Evolutionary conservation across 2,329 filamentous ascomycete genomes (phyloP).

Genomic region (Aspergillus hiratsukae): DNA sequence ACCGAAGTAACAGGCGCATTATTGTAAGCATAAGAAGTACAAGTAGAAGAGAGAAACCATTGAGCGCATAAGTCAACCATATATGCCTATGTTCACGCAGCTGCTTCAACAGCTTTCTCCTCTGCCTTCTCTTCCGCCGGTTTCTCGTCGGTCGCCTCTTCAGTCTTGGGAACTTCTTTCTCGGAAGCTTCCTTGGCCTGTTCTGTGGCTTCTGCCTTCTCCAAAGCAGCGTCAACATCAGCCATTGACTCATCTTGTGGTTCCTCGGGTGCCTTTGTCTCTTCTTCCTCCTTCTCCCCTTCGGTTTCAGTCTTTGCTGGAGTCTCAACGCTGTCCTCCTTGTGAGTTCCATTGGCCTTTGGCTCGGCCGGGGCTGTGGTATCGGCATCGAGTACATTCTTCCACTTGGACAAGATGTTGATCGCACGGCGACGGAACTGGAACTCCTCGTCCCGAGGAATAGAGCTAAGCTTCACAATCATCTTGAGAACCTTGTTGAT

Average conservation of each 20-base stretch:
- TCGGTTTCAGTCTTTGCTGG: conserved; percentile 28
- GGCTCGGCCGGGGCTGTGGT: conserved; percentile 39
- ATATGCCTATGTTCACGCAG: conserved; percentile 16
- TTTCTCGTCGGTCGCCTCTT: conserved; percentile 31
- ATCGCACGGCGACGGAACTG: conserved; percentile 82
- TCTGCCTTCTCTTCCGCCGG: conserved; percentile 30
- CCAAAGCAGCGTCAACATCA: conserved; percentile 35
- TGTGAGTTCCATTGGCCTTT: conserved; percentile 40
- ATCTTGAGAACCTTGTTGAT: conserved; percentile 98
- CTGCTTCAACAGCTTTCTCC: conserved; percentile 24
- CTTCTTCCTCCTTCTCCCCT: conserved; percentile 30
- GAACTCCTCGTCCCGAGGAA: conserved; percentile 85
- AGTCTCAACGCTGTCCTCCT: conserved; percentile 31
- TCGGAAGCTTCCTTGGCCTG: conserved; percentile 21
- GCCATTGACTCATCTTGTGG: conserved; percentile 33
- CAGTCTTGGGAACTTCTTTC: conserved; percentile 14
- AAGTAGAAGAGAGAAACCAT: background rate
- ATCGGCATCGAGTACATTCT: conserved; percentile 67
- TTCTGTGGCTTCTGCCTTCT: conserved; percentile 24
- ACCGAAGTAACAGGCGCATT: background rate
- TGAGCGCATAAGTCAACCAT: background rate
- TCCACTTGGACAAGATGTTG: conserved; percentile 81
- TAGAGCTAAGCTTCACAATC: conserved; percentile 79
- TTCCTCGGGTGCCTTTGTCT: conserved; percentile 30
- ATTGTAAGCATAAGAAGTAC: background rate